These are phyloP conservation scores for Tetrahymena thermophila DNA, from an alignment of 73 alveolate species.

Conservation along the genomic window DNA sequence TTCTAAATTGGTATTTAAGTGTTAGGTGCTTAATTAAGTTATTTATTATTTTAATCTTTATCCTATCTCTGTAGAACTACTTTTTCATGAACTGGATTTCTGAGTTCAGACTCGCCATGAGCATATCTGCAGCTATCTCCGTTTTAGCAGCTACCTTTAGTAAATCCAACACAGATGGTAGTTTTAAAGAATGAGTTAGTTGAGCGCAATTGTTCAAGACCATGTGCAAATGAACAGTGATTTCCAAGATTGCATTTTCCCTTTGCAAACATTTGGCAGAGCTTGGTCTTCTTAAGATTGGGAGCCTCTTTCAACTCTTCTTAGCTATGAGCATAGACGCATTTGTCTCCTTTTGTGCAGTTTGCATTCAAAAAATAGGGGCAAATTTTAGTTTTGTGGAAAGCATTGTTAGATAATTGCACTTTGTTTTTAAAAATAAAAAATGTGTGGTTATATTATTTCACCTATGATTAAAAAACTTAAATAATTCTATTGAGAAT, in stretches of 20 bases:
- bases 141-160: constrained; percentile 36
- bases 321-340: background rate
- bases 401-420: background rate
- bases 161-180: constrained; percentile 38
- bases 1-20: background rate
- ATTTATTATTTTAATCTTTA: background rate
- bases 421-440: background rate
- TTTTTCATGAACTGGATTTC: constrained; percentile 13
- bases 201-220: background rate
- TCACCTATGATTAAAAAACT: background rate
- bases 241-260: background rate
- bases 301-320: background rate
- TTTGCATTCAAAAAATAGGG: background rate
- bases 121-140: constrained; percentile 51
- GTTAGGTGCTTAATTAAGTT: background rate
- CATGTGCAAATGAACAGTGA: background rate
- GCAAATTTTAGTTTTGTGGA: background rate
- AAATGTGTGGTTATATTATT: background rate
- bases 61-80: background rate
- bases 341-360: background rate
- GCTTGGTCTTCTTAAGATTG: background rate
- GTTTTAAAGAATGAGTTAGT: constrained; percentile 17
- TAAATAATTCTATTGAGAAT: background rate
- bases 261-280: background rate
- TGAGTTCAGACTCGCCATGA: constrained; percentile 41